phyloP scores from a whole-genome alignment of 306 rosid species.

The Rosa persica region DNA sequence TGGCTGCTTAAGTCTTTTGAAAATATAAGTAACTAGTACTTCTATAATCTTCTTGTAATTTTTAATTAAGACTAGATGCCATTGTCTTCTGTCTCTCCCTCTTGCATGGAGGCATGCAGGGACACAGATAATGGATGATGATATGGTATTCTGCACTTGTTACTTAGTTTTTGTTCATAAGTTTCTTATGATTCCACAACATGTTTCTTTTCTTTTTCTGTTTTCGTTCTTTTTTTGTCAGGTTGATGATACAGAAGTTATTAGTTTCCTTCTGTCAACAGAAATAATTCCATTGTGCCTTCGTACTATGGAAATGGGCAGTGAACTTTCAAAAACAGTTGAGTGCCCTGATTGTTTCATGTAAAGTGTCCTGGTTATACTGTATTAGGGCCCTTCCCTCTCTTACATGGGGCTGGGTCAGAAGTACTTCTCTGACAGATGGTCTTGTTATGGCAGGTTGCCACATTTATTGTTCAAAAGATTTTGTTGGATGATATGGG shows the following conservation, averaged over 20 bases:
- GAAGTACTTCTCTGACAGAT: slow-evolving; percentile 32
- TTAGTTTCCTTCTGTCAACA: slow-evolving; percentile 77
- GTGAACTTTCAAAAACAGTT: slow-evolving; percentile 81
- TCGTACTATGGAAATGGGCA: slow-evolving; percentile 90
- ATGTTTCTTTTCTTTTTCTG: slow-evolving; percentile 7
- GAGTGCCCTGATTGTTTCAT: slow-evolving; percentile 43
- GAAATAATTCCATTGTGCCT: slow-evolving; percentile 84
- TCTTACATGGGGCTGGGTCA: slow-evolving; percentile 13
- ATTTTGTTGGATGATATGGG: slow-evolving; percentile 78
- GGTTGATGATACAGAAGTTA: slow-evolving; percentile 81
- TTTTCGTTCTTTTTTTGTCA: slow-evolving; percentile 16
- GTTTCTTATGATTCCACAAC: neutral
- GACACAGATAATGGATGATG: slow-evolving; percentile 1
- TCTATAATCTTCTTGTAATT: neutral
- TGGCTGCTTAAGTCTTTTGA: neutral
- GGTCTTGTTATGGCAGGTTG: slow-evolving; percentile 56
- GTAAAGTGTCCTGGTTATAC: neutral
- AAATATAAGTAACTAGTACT: neutral
- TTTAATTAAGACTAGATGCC: neutral
- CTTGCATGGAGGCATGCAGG: neutral
- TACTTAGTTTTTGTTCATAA: neutral
- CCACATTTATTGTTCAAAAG: slow-evolving; percentile 78
- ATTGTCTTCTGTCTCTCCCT: neutral
- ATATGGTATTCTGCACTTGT: neutral
- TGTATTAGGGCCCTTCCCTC: neutral